phyloP scores from a whole-genome alignment of 2,329 filamentous ascomycete species.

The Delphinella strobiligena region DNA sequence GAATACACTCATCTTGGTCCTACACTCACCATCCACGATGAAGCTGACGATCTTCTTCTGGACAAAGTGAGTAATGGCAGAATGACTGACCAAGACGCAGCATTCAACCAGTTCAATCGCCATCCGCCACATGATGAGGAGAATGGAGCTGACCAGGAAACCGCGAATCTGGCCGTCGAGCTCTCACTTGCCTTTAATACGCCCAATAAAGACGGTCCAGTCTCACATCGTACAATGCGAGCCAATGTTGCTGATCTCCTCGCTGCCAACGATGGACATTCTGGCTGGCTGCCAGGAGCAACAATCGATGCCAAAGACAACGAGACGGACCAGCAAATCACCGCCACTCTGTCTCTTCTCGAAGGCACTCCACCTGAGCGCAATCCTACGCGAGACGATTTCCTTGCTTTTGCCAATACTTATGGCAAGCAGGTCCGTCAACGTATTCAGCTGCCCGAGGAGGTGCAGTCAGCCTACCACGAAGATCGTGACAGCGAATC shows the following conservation, averaged over 20 bases:
- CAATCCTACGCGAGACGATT: constrained; percentile 8
- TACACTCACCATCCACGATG: constrained; percentile 5
- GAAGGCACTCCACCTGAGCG: constrained; percentile 13
- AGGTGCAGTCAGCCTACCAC: background rate
- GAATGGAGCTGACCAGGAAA: no score
- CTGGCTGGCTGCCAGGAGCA: no score
- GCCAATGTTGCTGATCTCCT: no score
- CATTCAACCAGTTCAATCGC: background rate
- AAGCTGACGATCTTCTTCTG: constrained; percentile 6
- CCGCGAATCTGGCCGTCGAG: no score
- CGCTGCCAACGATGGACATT: no score
- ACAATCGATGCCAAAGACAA: no score
- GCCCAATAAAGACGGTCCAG: no score
- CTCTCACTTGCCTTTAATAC: no score
- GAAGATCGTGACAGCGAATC: background rate
- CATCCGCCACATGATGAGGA: background rate
- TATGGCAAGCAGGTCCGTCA: background rate
- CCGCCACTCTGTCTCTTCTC: constrained; percentile 12
- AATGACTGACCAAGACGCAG: background rate
- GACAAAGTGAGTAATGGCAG: background rate
- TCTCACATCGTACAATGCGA: no score
- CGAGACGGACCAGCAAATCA: constrained; percentile 11
- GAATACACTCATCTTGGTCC: constrained; percentile 6
- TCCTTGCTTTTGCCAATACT: background rate
- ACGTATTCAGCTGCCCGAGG: background rate